Conservation (phyloP, 2,329 filamentous ascomycete species). For the Pezicula radicicola region DNA sequence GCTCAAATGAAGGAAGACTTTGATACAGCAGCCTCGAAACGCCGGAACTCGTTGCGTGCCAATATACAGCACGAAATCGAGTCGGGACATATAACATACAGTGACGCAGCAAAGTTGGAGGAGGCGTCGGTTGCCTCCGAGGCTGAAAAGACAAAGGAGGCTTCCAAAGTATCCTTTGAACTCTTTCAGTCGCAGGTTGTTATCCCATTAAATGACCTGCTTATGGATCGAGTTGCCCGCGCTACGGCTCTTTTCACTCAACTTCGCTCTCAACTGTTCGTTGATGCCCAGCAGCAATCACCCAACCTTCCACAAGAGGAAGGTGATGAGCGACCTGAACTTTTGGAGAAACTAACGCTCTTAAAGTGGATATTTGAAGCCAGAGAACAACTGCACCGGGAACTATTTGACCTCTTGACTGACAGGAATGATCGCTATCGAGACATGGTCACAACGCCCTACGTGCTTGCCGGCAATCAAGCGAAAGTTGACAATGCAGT, state of each 20-base stretch:
- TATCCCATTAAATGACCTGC: conserved; percentile 76
- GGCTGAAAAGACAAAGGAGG: conserved; percentile 64
- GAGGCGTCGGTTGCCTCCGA: conserved; percentile 71
- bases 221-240: conserved; percentile 71
- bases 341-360: conserved; percentile 89
- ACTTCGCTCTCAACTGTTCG: conserved; percentile 68
- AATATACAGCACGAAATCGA: conserved; percentile 79
- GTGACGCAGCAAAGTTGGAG: conserved; percentile 79
- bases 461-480: conserved; percentile 68
- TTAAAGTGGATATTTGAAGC: conserved; percentile 97
- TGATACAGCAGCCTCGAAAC: conserved; percentile 43
- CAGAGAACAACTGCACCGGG: conserved; percentile 81
- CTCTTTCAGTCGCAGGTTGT: conserved; percentile 79
- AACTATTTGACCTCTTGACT: conserved; percentile 79
- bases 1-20: conserved; percentile 57
- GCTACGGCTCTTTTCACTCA: conserved; percentile 77
- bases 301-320: conserved; percentile 90
- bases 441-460: conserved; percentile 79
- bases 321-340: conserved; percentile 89
- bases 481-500: conserved; percentile 78
- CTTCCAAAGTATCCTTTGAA: conserved; percentile 79
- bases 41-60: conserved; percentile 62
- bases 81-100: conserved; percentile 75
- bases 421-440: conserved; percentile 86
- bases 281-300: conserved; percentile 58